phyloP scores from a whole-genome alignment of 169 alveolate species.

The Cyclospora cayetanensis region DNA sequence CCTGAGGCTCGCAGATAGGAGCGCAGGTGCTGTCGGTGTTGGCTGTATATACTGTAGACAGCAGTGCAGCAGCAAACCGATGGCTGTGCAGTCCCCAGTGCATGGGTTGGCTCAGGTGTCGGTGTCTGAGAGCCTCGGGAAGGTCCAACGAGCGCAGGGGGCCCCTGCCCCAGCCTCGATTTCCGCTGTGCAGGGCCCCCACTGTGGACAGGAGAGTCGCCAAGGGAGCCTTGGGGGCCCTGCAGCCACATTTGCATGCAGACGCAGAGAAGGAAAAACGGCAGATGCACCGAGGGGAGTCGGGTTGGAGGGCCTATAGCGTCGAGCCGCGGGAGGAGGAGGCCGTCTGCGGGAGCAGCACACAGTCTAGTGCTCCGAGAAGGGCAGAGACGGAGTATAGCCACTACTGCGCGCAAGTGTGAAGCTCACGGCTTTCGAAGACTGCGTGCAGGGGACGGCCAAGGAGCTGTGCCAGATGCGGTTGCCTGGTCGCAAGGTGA shows the following conservation, averaged over 20 bases:
- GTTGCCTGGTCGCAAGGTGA: too few relatives aligned
- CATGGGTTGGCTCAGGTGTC: constrained; percentile 16
- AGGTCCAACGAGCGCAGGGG: constrained; percentile 55
- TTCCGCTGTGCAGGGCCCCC: background rate
- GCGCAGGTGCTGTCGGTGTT: constrained; percentile 53
- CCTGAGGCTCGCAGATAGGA: background rate
- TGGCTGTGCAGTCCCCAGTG: constrained; percentile 24
- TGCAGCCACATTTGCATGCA: background rate
- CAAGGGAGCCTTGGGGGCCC: background rate
- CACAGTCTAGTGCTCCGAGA: too few relatives aligned
- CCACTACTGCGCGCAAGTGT: too few relatives aligned
- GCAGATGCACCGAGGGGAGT: background rate
- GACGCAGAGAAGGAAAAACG: background rate
- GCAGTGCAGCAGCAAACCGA: constrained; percentile 28
- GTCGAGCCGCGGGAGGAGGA: too few relatives aligned
- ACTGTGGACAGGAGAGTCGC: background rate
- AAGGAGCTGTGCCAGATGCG: too few relatives aligned
- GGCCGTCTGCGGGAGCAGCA: too few relatives aligned
- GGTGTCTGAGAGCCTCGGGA: constrained; percentile 48
- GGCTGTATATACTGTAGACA: constrained; percentile 28
- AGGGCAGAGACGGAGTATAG: too few relatives aligned
- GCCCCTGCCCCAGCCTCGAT: constrained; percentile 7
- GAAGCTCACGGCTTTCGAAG: too few relatives aligned
- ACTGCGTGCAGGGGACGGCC: too few relatives aligned
- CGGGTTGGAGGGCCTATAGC: too few relatives aligned